Conservation (phyloP, 805 yeast genomes). For the Saturnispora ahearnii region DNA sequence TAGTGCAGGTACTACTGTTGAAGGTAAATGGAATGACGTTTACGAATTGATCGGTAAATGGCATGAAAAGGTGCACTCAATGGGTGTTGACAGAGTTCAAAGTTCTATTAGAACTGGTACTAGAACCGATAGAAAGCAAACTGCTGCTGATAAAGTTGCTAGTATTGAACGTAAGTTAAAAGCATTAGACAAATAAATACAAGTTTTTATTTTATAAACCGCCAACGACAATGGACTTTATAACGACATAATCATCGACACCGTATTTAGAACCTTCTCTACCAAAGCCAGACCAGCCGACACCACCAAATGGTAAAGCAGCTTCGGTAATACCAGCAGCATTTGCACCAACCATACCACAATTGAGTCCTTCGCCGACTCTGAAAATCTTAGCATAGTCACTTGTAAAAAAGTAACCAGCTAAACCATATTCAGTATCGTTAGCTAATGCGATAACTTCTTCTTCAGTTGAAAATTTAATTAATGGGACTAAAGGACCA, state of each 20-base stretch:
- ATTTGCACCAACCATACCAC: conserved; percentile 92
- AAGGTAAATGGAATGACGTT: conserved; percentile 91
- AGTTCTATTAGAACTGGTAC: conserved; percentile 85
- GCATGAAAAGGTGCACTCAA: conserved; percentile 62
- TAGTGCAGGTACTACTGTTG: conserved; percentile 82
- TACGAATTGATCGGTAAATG: conserved; percentile 68
- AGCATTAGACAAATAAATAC: conserved; percentile 8
- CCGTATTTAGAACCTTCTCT: conserved; percentile 81
- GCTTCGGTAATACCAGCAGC: conserved; percentile 81
- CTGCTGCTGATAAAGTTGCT: conserved; percentile 64
- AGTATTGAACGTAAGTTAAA: conserved; percentile 48
- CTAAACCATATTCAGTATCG: conserved; percentile 76
- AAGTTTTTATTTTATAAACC: conserved; percentile 14
- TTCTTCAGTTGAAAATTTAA: conserved; percentile 74
- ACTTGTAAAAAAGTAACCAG: conserved; percentile 81
- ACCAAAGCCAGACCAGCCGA: conserved; percentile 84
- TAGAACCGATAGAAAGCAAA: conserved; percentile 64
- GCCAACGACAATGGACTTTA: conserved; percentile 57
- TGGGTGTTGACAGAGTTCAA: conserved; percentile 72
- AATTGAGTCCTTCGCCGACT: conserved; percentile 63
- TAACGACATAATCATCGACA: conserved; percentile 57
- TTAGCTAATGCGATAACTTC: conserved; percentile 75
- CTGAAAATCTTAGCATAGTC: conserved; percentile 65
- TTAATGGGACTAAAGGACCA: conserved; percentile 84
- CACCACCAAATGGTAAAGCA: conserved; percentile 89